Evolutionary conservation across 1,284 basidiomycete species (phyloP), one percentile per base, ranked within the genome.

Genomic region (Ceratobasidium sp.): DNA sequence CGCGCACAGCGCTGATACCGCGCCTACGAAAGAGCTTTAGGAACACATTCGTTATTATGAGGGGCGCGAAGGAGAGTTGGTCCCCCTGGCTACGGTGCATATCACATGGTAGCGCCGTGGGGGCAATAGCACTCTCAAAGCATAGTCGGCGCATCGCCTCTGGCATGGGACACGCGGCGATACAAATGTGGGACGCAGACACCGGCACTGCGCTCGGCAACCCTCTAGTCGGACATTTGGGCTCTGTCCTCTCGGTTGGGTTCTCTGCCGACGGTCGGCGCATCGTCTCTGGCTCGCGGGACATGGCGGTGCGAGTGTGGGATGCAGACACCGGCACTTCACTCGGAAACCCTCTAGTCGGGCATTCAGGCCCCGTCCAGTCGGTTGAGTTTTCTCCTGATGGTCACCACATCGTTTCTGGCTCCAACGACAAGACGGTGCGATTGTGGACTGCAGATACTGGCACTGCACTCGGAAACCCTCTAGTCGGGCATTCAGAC

Each of bases 281-380:
- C 24, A 36, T 75, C 27, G 71, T 65, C 41, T 73, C 75, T 33
- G 74, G 74, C 22, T 73, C 69, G 17, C 7, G 1, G 3, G 72
- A 76, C 44, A 76, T n/a, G 17, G 66, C 63, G 14, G 15, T 76
- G 19, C 62, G 71, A 5, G 8, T 76, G 2, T 76, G 75, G 75
- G 71, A 73, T 47, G 54, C 36, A 17, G 51, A 31, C n/a, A 67
- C 47, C 9, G 54, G 67, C 11, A 7, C 67, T 15, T 33, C 9
- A 14, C 27, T 73, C 22, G 47, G 41, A 1, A 62, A 29, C 6
- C 51, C 73, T 24, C n/a, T 74, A 4, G 44, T 62, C 1, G 73
- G 75, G 9, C 75, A 76, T 48, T 67, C 44, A 60, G 33, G 67
- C 33, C 6, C 8, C 11, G 17, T 47, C 51, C 31, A 17, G 17